Percentiles rank a stretch among this genome's conserved stretches.
phyloP scores from a whole-genome alignment of 257 asterid genomes.

The Sherardia arvensis region DNA sequence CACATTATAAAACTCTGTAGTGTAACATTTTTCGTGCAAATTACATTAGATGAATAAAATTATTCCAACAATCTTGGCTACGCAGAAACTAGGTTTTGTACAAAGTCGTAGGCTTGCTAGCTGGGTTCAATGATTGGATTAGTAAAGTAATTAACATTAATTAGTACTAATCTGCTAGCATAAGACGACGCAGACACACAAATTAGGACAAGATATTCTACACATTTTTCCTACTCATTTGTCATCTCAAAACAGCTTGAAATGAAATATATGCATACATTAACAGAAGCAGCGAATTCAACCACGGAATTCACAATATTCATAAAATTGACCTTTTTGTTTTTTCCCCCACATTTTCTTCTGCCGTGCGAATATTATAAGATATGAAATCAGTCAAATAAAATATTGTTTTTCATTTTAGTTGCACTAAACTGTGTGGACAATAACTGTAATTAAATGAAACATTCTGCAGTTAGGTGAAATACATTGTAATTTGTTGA shows the following conservation, averaged over 20 bases:
- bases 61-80: neutral
- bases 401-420: no score
- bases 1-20: no score
- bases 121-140: neutral
- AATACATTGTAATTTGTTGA: no score
- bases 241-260: constrained; percentile 18
- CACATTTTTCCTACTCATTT: neutral
- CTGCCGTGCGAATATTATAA: neutral
- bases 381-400: no score
- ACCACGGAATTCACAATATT: constrained; percentile 1
- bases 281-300: neutral
- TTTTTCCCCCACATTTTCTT: neutral
- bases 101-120: neutral
- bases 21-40: no score
- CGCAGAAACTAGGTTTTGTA: neutral
- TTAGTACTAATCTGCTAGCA: neutral
- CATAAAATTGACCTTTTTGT: neutral
- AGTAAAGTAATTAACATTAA: no score
- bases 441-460: no score
- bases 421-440: no score
- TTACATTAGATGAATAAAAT: neutral
- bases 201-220: neutral
- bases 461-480: no score
- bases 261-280: neutral
- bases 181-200: neutral